Conservation (phyloP, 352 stramenopile species). For the Hyaloperonospora arabidopsidis region DNA sequence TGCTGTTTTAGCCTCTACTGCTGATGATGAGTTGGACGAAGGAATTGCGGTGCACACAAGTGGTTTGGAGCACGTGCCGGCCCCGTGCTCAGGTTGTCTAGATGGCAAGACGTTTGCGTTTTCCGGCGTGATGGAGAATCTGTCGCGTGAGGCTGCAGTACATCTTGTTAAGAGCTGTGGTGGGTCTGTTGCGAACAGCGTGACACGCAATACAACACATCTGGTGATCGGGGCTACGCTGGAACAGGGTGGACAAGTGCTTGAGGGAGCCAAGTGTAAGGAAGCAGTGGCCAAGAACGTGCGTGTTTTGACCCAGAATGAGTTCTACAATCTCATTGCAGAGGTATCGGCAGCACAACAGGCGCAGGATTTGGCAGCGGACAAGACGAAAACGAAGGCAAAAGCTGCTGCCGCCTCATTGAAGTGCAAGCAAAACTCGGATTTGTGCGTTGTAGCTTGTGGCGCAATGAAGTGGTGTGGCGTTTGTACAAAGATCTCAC, state of each 20-base stretch:
- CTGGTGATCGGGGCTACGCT: constrained; percentile 61
- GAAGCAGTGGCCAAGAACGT: constrained; percentile 81
- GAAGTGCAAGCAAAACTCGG: constrained; percentile 57
- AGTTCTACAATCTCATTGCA: constrained; percentile 83
- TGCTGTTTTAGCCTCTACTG: constrained; percentile 1
- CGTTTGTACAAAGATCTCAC: constrained; percentile 2
- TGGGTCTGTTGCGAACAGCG: constrained; percentile 48
- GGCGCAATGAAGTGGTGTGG: background rate
- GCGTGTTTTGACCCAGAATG: constrained; percentile 76
- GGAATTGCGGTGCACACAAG: constrained; percentile 18
- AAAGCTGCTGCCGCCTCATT: constrained; percentile 32
- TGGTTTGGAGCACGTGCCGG: constrained; percentile 41
- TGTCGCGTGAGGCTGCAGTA: constrained; percentile 56
- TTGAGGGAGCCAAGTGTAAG: constrained; percentile 79
- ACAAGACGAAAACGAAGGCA: constrained; percentile 49
- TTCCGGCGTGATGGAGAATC: constrained; percentile 49
- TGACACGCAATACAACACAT: constrained; percentile 72
- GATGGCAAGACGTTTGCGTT: constrained; percentile 75
- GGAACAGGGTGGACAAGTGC: constrained; percentile 59
- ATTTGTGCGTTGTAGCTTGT: constrained; percentile 24
- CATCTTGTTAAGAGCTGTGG: constrained; percentile 78
- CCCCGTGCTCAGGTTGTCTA: constrained; percentile 52
- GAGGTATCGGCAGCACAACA: constrained; percentile 62
- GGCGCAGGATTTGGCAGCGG: constrained; percentile 38
- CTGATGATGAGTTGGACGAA: constrained; percentile 6